Evolutionary conservation across 2,329 filamentous ascomycete genomes (phyloP).

Genomic region (Cytospora chrysosperma): DNA sequence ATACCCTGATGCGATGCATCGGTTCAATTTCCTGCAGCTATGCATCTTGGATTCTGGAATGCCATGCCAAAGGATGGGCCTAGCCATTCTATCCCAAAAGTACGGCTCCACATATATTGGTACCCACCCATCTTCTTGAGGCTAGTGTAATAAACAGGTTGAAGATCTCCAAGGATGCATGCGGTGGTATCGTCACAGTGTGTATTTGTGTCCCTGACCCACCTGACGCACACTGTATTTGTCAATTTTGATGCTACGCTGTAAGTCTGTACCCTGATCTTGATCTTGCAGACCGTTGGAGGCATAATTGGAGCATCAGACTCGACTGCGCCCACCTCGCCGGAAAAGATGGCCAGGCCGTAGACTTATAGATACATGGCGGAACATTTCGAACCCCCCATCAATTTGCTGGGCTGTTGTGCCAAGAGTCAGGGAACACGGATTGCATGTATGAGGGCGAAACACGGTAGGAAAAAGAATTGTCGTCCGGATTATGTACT

Average conservation of each 20-base stretch:
- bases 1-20: conserved; percentile 14
- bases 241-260: not conserved
- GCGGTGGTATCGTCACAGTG: conserved; percentile 7
- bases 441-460: not conserved
- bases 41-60: conserved; percentile 17
- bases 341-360: no score
- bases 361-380: not conserved
- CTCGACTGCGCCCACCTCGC: not conserved
- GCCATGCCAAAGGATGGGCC: conserved; percentile 20
- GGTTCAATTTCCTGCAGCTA: conserved; percentile 11
- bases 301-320: not conserved
- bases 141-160: conserved; percentile 18
- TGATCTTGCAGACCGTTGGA: not conserved
- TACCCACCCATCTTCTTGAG: conserved; percentile 14
- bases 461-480: not conserved
- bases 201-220: not conserved
- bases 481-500: not conserved
- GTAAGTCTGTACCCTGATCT: not conserved
- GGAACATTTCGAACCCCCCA: not conserved
- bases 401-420: not conserved
- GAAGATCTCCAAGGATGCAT: conserved; percentile 16
- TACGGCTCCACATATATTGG: conserved; percentile 20
- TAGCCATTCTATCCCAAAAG: conserved; percentile 20
- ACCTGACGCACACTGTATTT: not conserved
- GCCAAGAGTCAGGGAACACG: not conserved